Evolutionary conservation across 1,284 basidiomycete species (phyloP).

Genomic region (Cutaneotrichosporon curvatum): DNA sequence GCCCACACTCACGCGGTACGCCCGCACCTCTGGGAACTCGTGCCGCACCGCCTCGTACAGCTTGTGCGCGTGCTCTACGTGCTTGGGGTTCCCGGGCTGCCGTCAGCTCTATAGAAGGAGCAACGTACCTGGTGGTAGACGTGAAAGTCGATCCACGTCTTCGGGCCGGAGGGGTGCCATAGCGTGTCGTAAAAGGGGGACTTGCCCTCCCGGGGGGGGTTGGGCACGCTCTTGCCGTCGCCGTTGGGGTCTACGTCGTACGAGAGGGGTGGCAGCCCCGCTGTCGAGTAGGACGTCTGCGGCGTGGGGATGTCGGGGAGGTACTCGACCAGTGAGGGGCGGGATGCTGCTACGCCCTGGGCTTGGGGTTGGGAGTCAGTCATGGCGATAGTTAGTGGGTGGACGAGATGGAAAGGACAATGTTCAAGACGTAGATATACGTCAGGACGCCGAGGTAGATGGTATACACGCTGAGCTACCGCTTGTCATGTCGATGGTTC

Average conservation of each 20-base stretch:
- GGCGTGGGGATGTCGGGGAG: not conserved
- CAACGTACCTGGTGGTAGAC: slow-evolving; percentile 16
- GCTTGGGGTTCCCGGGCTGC: slow-evolving; percentile 17
- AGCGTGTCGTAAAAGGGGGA: slow-evolving; percentile 17
- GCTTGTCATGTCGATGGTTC: too few species aligned
- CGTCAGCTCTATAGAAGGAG: not conserved
- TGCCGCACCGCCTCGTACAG: slow-evolving; percentile 19
- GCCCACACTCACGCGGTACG: slow-evolving; percentile 13
- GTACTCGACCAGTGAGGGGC: too few species aligned
- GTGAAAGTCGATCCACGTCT: slow-evolving; percentile 17
- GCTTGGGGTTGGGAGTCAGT: too few species aligned
- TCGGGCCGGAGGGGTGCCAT: slow-evolving; percentile 1
- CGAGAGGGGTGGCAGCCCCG: slow-evolving; percentile 42
- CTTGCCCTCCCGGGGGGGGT: slow-evolving; percentile 17
- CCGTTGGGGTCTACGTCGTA: slow-evolving; percentile 47
- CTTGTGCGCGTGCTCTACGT: slow-evolving; percentile 15
- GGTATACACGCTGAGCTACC: too few species aligned
- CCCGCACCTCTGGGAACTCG: slow-evolving; percentile 20
- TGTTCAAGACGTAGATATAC: too few species aligned
- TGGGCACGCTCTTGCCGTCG: slow-evolving; percentile 56
- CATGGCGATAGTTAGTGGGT: too few species aligned
- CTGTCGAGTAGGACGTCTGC: slow-evolving; percentile 2
- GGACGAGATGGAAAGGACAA: too few species aligned
- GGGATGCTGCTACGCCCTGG: too few species aligned
- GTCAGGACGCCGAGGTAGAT: too few species aligned